Base-by-base conservation (phyloP, 305 asterid species). In the Galium porrigens region DNA sequence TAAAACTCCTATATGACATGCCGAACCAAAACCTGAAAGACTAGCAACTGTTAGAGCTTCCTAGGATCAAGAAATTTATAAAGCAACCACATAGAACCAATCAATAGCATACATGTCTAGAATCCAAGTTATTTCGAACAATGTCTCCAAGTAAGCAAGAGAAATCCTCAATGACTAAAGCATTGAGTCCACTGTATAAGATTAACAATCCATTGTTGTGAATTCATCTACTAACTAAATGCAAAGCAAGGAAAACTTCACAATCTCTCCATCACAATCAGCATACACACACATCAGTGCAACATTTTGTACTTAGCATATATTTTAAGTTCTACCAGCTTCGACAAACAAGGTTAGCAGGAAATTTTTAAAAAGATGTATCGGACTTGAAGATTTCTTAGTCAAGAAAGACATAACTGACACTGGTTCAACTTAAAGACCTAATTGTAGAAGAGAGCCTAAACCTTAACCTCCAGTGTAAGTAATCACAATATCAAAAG, bases 1-100 rank as follows among this genome's bases (percentile, higher is more conserved):
- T 75, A 84, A 73, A 76, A 90, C 94, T 25, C 97, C 96, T 73
- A 90, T 78, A 78, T 90, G 96, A 68, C 96, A 84, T 61, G 97
- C 97, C 81, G 86, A 79, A 62, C 96, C 97, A 76, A 86, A 86
- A 58, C 95, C 96, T 89, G 82, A 77, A 10, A 49, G 15, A 18
- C 63, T 52, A 25, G 17, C 27, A 27, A 36, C 55, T n/a, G 64
- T 51, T 37, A 49, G 29, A 63, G 56, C 42, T 18, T 53, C 53
- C 68, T 63, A 44, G 34, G 53, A 70, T 54, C 57, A 62, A 56
- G 56, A 53, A 8, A 9, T 12, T 52, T 20, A 52, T 36, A 12
- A 46, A 48, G 53, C 54, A 46, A 44, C 42, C 36, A 1, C 27
- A 30, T 2, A 5, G 8, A 9, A 32, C 18, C 32, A 51, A 65